Base-by-base conservation (phyloP, 1,139 yeast species). In the Debaryomyces fabryi region DNA sequence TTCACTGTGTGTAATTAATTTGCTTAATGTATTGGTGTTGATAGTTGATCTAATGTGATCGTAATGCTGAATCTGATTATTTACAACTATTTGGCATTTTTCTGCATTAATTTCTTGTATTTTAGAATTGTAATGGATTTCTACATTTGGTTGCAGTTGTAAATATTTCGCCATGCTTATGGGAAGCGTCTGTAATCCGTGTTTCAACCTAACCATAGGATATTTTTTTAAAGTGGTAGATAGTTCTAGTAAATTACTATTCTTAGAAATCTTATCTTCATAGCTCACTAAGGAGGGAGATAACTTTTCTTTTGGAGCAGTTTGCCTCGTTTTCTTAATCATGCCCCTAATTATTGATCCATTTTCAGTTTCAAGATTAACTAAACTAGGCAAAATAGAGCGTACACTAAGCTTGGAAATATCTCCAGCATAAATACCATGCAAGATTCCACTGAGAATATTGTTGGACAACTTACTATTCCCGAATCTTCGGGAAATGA, bases 401-500 rank as follows among this genome's bases (percentile, higher is more conserved):
- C 79, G 70, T 0, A 87, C 82, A 67, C 96, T 88, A 40, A 93
- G 69, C 50, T 80, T 72, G 9, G 77, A 62, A 3, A 83, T 76
- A 64, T 92, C 96, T 1, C 96, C 97, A 4, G 96, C 97, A 64
- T 91, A 93, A 1, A 93, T 84, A 0, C 99, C 99, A 60, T 91
- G 91, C 60, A 87, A 72, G 3, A 92, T 70, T 0, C 97, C 98
- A 64, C 96, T 88, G 15, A 87, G 67, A 12, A 93, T 68, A 48
- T 88, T 83, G 44, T 81, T 79, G 2, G 89, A 78, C 6, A 90
- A 53, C 1, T 65, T 62, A 5, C 76, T 72, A 18, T 59, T 62
- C 2, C 92, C 91, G 59, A 91, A 85, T 50, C 97, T 69, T 54
- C 98, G 72, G 1, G 72, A 60, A 35, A 92, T 65, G 59, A 91